phyloP scores from a whole-genome alignment of 2,329 filamentous ascomycete genomes.

The Xylaria arbuscula region DNA sequence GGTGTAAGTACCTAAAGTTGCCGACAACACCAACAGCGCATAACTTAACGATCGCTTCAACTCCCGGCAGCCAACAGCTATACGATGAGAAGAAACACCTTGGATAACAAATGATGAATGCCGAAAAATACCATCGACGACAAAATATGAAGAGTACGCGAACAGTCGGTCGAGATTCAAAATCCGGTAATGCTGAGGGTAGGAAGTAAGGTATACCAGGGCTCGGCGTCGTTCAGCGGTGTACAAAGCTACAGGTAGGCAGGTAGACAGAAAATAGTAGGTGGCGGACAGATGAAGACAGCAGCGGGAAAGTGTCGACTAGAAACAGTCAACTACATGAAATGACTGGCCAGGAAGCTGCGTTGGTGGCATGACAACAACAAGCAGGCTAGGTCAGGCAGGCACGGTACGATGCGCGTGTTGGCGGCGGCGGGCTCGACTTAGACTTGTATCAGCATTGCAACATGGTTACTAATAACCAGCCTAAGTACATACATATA shows the following conservation, averaged over 20 bases:
- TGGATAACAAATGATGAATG: not conserved
- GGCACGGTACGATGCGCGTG: slow-evolving; percentile 25
- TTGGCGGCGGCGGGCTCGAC: slow-evolving; percentile 28
- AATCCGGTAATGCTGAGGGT: not conserved
- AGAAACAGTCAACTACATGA: slow-evolving; percentile 12
- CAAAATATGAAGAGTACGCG: slow-evolving; percentile 1
- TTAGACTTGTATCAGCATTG: slow-evolving; percentile 36
- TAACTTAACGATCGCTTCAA: slow-evolving; percentile 3
- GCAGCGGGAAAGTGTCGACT: slow-evolving; percentile 2
- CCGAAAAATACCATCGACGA: not conserved
- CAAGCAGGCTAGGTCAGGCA: slow-evolving; percentile 9
- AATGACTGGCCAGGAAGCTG: slow-evolving; percentile 4
- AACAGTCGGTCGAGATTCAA: slow-evolving; percentile 4
- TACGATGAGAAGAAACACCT: not conserved
- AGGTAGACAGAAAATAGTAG: not conserved
- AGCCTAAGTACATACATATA: slow-evolving; percentile 9
- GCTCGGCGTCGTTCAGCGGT: not conserved
- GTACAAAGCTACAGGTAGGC: not conserved
- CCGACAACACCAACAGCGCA: slow-evolving; percentile 1
- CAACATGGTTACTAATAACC: slow-evolving; percentile 34
- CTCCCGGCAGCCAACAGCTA: slow-evolving; percentile 1
- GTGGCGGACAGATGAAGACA: not conserved
- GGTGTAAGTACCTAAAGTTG: not conserved
- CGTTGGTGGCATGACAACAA: slow-evolving; percentile 30
- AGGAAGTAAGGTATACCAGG: not conserved